Base-by-base conservation (phyloP, 352 stramenopile species). In the Globisporangium canariense region DNA sequence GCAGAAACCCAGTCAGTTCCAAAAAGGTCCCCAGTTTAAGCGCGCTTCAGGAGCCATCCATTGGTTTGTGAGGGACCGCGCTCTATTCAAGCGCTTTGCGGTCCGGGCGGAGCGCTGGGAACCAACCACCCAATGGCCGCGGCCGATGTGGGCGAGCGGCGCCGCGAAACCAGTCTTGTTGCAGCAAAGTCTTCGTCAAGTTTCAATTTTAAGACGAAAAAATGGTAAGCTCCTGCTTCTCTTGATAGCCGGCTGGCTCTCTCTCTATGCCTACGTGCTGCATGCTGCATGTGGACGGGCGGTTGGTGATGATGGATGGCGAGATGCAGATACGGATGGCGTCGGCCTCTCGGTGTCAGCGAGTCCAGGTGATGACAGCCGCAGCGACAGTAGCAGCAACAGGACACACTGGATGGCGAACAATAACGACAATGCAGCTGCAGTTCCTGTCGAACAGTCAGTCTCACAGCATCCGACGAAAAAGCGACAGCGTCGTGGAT, bases 121-220 rank as follows among this genome's bases (percentile, higher is more conserved):
- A 78, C 77, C 76, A 84, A 84, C 69, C 77, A 81, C 66, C 62
- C 71, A 25, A 52, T 62, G 28, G 57, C 41, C 40, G 53, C 32
- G 16, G 6, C 3, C 14, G 34, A 40, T 16, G 43, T 38, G 41
- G 11, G 43, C 32, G 9, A 34, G 25, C 41, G 22, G 14, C 51
- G n/a, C 49, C 43, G 30, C 52, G 66, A 67, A 71, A 61, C 68
- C 79, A 89, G 75, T 91, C 80, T 83, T 81, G 79, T 88, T 91
- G 80, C 80, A 77, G 77, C 79, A 70, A 71, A 73, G 80, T 85
- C 81, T 89, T 75, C 76, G 83, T 83, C 80, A 93, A 90, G 77
- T 89, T 89, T 87, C 77, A 87, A 87, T 88, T 88, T 85, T 85
- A 89, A 89, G 80, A 81, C 76, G 82, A 73, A 83, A 93, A 88